These are phyloP conservation scores for Flammula alnicola DNA, from an alignment of 1,284 basidiomycete genomes.

Conservation along the genomic window DNA sequence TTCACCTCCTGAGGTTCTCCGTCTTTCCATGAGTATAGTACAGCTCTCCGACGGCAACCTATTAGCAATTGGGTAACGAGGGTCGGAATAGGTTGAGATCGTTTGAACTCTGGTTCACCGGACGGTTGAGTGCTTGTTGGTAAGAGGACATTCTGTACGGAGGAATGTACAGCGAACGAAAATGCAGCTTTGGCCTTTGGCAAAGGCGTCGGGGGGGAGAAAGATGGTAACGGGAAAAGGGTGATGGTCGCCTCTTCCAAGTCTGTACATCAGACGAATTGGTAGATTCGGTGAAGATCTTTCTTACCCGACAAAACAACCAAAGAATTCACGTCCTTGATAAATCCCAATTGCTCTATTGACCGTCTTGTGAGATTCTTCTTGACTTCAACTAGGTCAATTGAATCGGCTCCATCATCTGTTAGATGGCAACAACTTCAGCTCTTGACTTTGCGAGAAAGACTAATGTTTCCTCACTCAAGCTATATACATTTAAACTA, in stretches of 20 bases:
- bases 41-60: slow-evolving; percentile 84
- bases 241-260: slow-evolving; percentile 63
- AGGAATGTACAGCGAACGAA: slow-evolving; percentile 77
- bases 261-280: background rate
- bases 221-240: slow-evolving; percentile 65
- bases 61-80: slow-evolving; percentile 81
- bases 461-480: slow-evolving; percentile 46
- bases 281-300: background rate
- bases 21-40: slow-evolving; percentile 88
- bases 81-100: slow-evolving; percentile 54
- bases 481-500: slow-evolving; percentile 66
- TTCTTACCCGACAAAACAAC: slow-evolving; percentile 80
- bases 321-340: slow-evolving; percentile 83
- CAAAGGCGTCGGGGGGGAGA: slow-evolving; percentile 73
- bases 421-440: slow-evolving; percentile 15
- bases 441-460: slow-evolving; percentile 7
- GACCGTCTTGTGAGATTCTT: slow-evolving; percentile 66
- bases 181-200: slow-evolving; percentile 79
- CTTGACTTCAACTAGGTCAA: slow-evolving; percentile 68
- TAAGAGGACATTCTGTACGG: slow-evolving; percentile 50
- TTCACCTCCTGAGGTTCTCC: slow-evolving; percentile 79
- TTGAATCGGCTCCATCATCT: slow-evolving; percentile 39
- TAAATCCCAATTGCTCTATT: slow-evolving; percentile 86
- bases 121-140: slow-evolving; percentile 26
- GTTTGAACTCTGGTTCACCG: slow-evolving; percentile 36